These are phyloP conservation scores for Cryptococcus depauperatus DNA, from an alignment of 1,284 basidiomycete genomes.

Conservation along the genomic window DNA sequence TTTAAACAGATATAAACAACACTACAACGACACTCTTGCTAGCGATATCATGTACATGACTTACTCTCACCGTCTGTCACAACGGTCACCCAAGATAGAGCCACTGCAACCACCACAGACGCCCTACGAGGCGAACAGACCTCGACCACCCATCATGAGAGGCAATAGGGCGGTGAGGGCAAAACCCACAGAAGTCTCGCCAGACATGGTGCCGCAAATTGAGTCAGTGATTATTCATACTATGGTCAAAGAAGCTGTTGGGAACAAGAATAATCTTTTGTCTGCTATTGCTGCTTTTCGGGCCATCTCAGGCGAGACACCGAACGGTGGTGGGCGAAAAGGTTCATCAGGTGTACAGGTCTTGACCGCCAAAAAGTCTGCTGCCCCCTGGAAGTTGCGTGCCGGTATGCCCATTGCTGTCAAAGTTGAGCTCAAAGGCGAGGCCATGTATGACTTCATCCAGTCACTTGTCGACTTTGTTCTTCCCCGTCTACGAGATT, in stretches of 20 bases:
- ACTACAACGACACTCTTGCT: constrained; percentile 74
- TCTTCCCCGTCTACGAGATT: constrained; percentile 83
- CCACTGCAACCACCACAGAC: constrained; percentile 28
- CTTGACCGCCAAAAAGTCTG: constrained; percentile 65
- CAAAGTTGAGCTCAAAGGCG: constrained; percentile 81
- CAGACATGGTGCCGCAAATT: constrained; percentile 63
- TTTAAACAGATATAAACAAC: constrained; percentile 66
- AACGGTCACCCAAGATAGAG: constrained; percentile 18
- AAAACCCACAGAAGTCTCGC: constrained; percentile 49
- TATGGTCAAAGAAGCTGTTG: constrained; percentile 70
- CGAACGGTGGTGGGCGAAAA: constrained; percentile 59
- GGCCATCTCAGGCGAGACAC: constrained; percentile 76
- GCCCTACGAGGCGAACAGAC: constrained; percentile 44
- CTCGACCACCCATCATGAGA: constrained; percentile 30
- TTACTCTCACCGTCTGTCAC: constrained; percentile 61
- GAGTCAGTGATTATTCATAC: constrained; percentile 79
- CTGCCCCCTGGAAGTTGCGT: constrained; percentile 76
- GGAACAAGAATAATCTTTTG: constrained; percentile 68
- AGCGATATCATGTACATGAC: constrained; percentile 93
- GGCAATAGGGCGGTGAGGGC: constrained; percentile 41
- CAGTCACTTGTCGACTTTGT: constrained; percentile 87
- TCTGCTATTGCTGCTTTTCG: constrained; percentile 78
- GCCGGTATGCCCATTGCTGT: constrained; percentile 75
- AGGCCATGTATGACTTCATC: constrained; percentile 90
- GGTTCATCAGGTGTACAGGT: constrained; percentile 71